phyloP scores from a whole-genome alignment of 208 protist species.

The Spongospora subterranea region DNA sequence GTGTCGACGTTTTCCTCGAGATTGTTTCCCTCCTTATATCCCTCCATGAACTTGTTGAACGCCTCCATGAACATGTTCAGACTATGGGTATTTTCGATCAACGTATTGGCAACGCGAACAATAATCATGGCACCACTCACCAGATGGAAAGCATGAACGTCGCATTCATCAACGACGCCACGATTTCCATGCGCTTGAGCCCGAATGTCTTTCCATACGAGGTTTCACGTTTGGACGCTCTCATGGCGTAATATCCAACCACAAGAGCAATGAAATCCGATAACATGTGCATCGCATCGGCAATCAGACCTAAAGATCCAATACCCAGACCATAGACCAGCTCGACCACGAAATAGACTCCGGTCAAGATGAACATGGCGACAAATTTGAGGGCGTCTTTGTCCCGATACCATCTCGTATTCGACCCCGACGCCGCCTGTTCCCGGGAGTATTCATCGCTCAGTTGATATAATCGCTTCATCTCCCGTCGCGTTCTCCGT shows the following conservation, averaged over 20 bases:
- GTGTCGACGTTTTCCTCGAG: neutral
- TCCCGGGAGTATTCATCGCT: neutral
- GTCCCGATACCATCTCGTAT: constrained; percentile 2
- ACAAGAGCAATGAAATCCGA: constrained; percentile 51
- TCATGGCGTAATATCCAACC: constrained; percentile 56
- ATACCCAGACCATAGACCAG: constrained; percentile 53
- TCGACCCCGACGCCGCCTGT: neutral
- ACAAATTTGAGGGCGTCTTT: constrained; percentile 19
- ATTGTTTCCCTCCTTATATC: constrained; percentile 7
- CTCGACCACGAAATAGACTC: constrained; percentile 61
- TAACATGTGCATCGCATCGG: constrained; percentile 65
- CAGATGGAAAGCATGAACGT: constrained; percentile 59
- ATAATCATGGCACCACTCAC: neutral
- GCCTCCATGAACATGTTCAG: constrained; percentile 59
- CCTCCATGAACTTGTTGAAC: constrained; percentile 58
- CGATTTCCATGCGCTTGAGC: constrained; percentile 41
- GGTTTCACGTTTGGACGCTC: neutral
- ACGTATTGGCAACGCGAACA: neutral
- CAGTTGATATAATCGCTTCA: neutral
- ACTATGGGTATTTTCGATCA: neutral
- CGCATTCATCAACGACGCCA: constrained; percentile 57
- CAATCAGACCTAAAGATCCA: constrained; percentile 52
- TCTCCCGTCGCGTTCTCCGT: too few relatives aligned
- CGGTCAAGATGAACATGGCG: constrained; percentile 58
- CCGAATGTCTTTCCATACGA: constrained; percentile 49